Conservation (phyloP, 148 eudicot genomes). For the Polygonum aviculare region DNA sequence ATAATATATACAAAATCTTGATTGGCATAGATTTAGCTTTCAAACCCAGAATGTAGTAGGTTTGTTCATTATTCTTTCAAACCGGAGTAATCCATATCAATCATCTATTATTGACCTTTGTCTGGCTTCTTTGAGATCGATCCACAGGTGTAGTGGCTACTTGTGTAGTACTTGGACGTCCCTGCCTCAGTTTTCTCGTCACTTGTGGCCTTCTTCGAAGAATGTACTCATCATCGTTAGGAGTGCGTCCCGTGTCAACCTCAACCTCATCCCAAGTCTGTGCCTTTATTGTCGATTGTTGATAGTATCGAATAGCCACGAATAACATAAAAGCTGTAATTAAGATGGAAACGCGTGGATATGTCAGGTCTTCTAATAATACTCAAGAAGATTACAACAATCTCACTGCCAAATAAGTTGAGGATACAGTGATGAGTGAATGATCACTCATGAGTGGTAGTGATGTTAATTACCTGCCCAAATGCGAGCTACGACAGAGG, state of each 20-base stretch:
- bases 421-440: background rate
- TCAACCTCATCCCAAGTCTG: conserved; percentile 23
- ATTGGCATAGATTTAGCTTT: background rate
- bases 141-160: background rate
- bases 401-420: background rate
- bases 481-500: conserved; percentile 49
- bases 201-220: background rate
- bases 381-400: background rate
- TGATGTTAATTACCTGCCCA: conserved; percentile 53
- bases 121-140: background rate
- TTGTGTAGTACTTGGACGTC: conserved; percentile 1
- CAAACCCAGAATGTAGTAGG: background rate
- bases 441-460: too few relatives aligned
- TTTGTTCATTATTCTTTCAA: background rate
- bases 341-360: background rate
- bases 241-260: background rate
- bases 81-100: background rate
- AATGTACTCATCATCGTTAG: background rate
- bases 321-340: conserved; percentile 67
- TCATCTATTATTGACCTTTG: background rate
- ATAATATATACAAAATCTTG: conserved; percentile 2
- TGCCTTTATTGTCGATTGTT: conserved; percentile 27
- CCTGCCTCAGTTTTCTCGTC: background rate
- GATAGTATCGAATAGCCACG: conserved; percentile 65
- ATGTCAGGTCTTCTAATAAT: background rate